Base-by-base conservation (phyloP, 2,329 filamentous ascomycete genomes). In the Bimuria novae-zelandiae region DNA sequence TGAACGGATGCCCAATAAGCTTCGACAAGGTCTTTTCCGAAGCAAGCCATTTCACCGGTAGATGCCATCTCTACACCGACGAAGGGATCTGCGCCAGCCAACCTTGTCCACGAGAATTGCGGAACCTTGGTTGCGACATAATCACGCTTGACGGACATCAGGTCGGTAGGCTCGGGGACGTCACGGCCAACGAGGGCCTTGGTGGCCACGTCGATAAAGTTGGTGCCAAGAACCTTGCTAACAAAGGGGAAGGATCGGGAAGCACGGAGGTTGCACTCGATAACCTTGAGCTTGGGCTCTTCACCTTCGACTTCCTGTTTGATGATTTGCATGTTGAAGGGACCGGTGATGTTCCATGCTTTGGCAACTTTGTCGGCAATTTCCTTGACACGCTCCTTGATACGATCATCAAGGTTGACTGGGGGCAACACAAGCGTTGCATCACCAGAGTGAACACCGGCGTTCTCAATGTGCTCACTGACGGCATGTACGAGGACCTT, bases 321-420 rank as follows among this genome's bases (percentile, higher is more conserved):
- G 84, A 99, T 97, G 77, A 99, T 96, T 74, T 99, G 94, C 93
- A 99, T 97, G 84, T 99, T 99, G 86, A 97, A 99, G 54, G 94
- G 94, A 50, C 94, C 94, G 17, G 92, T 97, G 75, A 97, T 97
- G 70, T 84, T 92, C 91, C 93, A 97, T 42, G 94, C 94, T 78
- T 94, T 89, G 62, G 94, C 94, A 47, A 99, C 92, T 84, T 96
- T 97, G 76, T 92, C 78, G 14, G 94, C 93, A 65, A 99, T 97
- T 64, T 90, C 90, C 85, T 97, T 97, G 70, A 96, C 85, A 56
- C 94, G 90, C 61, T 84, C 85, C 84, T 96, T 89, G 61, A 88
- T 89, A 52, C 77, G 78, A 64, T 88, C 80, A 60, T 96, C 89
- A 21, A 97, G 85, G 72, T 84, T 89, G 58, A 81, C 86, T 4